Base-by-base conservation (phyloP, 352 stramenopile genomes). In the Phytophthora sansomeana region DNA sequence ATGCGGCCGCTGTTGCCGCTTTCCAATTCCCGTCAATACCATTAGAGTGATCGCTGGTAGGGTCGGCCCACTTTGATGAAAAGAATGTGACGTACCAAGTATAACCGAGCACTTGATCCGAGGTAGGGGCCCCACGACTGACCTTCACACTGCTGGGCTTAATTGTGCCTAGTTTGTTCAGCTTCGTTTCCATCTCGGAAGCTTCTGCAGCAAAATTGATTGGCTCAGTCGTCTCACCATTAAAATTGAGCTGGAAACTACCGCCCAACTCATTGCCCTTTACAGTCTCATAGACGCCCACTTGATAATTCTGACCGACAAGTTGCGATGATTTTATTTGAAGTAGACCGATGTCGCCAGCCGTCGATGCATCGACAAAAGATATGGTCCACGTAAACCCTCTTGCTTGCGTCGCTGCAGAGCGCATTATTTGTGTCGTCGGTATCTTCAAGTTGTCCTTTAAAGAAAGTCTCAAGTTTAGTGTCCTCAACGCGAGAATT, bases 151-250 rank as follows among this genome's bases (percentile, higher is more conserved):
- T 83, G 4, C 92, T 98, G 24, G 96, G 96, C 36, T 92, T 92
- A 70, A 98, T 98, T 4, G 89, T 95, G 21, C 83, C 89, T 13
- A 99, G 70, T 42, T 85, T 91, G 58, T 98, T 99, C 13, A 99
- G 78, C 13, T 97, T 80, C 4, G 83, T 78, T 72, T 98, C 77
- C 6, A 98, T 89, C 10, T 91, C 90, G 6, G 74, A 52, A 19
- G 86, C 85, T 39, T 87, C 83, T 0, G 93, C 93, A 38, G 93
- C 85, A 62, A 96, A 93, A 17, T 85, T 63, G 29, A 99, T 96
- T 17, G 93, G 85, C 13, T 87, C 91, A 0, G 96, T 98, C 3
- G 92, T 97, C 63, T 98, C 90, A n/a, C 93, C 92, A 52, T 97
- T 90, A 67, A 96, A 98, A n/a, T 82, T 83, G 10, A 99, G 83